A percentile compares a stretch with the other conserved stretches of the same genome.
Conservation (phyloP, 139 green algal species). For the Picochlorum sp. region DNA sequence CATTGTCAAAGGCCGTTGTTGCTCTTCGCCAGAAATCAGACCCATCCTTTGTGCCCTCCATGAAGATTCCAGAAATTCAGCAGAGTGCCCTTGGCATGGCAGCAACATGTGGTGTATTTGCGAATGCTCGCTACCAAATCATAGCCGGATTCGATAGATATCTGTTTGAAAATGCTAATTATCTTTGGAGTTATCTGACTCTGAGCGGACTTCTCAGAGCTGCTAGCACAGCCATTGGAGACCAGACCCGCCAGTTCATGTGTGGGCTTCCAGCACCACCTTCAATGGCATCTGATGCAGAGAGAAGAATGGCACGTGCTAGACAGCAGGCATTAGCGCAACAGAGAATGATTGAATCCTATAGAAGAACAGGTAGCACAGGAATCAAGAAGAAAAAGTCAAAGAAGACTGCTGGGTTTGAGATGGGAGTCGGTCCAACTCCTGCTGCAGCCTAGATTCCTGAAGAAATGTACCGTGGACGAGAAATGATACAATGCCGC, state of each 20-base stretch:
- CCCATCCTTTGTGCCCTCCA: conserved; percentile 58
- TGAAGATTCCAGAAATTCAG: conserved; percentile 56
- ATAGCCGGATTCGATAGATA: conserved; percentile 83
- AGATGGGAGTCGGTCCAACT: conserved; percentile 14
- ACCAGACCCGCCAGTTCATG: conserved; percentile 29
- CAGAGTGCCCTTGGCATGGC: conserved; percentile 61
- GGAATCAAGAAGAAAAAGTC: conserved; percentile 11
- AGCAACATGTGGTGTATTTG: conserved; percentile 67
- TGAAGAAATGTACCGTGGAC: neutral
- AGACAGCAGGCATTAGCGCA: conserved; percentile 3
- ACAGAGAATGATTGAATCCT: neutral
- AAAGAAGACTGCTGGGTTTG: conserved; percentile 9
- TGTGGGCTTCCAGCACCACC: conserved; percentile 13
- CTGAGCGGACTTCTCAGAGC: conserved; percentile 20
- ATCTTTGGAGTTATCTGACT: conserved; percentile 67
- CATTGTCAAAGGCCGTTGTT: conserved; percentile 37
- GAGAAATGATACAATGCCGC: neutral
- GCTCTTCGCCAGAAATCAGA: conserved; percentile 31
- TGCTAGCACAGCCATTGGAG: conserved; percentile 25
- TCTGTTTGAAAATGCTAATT: conserved; percentile 70
- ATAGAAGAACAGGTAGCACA: conserved; percentile 1
- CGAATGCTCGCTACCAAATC: conserved; percentile 87
- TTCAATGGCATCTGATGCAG: neutral
- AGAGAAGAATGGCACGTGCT: neutral
- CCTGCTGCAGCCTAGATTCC: conserved; percentile 5